Evolutionary conservation across 495 filamentous ascomycete genomes (phyloP), one percentile per base, ranked within the genome.

Genomic region (Penicillium paxilli): DNA sequence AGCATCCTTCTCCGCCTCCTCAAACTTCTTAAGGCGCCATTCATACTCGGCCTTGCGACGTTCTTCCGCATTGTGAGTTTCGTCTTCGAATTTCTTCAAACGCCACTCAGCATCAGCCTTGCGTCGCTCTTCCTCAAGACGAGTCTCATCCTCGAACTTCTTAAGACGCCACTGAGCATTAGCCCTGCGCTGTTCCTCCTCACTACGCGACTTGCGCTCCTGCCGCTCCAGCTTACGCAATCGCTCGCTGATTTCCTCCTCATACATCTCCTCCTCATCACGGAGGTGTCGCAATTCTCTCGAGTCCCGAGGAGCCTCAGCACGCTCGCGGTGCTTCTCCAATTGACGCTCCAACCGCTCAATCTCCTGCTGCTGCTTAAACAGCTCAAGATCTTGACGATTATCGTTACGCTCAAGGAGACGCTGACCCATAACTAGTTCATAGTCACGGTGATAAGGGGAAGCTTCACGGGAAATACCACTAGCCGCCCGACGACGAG

Each of bases 291-390:
- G 63, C 12, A 52, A 17, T 32, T 72, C 67, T 19, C 58, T 60
- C 1, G 52, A 25, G 20, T 62, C 49, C 0, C 52, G 59, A 3
- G 35, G 49, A 11, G 50, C 17, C 41, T 56, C 47, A 4, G 37
- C 38, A 33, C 58, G 60, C 49, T 71, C 70, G 20, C 67, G 68
- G 32, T 62, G 58, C 17, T 62, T 65, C 17, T 64, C 69, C 16
- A 79, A 55, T 55, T 87, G 72, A 28, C 72, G 64, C 62, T 74
- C 63, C 53, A 79, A 33, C 4, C 66, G 56, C 48, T 78, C 72
- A 25, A 79, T 73, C 58, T 81, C 78, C 55, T 68, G 68, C 57
- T 75, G 70, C 46, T 72, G 68, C 25, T 66, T 68, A 20, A 62
- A 55, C 45, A 79, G 62, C 55, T 79, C 72, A 19, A 75, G 16